Conservation (phyloP, 1,284 basidiomycete genomes). For the Tilletia caries region DNA sequence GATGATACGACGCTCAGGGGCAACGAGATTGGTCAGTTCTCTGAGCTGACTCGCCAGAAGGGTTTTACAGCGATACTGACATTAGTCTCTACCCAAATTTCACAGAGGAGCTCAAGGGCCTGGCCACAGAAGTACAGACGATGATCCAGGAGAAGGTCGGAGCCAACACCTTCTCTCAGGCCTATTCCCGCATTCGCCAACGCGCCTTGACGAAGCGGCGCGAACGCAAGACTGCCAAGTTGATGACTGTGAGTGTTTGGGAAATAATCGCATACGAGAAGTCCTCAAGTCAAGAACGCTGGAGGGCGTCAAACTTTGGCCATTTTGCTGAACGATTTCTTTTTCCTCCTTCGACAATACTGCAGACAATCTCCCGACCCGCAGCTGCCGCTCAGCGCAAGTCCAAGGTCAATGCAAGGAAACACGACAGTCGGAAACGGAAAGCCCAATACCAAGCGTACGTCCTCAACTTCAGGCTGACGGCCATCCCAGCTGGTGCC, state of each 20-base stretch:
- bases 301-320: too few relatives aligned
- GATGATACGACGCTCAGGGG: conserved; percentile 73
- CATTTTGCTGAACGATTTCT: too few relatives aligned
- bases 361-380: conserved; percentile 35
- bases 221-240: conserved; percentile 68
- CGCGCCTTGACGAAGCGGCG: conserved; percentile 67
- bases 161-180: conserved; percentile 70
- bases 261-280: neutral
- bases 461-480: neutral
- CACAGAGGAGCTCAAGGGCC: conserved; percentile 75
- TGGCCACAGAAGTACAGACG: conserved; percentile 80
- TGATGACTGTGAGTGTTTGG: conserved; percentile 49
- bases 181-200: conserved; percentile 77
- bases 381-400: conserved; percentile 33
- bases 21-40: conserved; percentile 59
- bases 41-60: too few relatives aligned
- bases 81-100: neutral
- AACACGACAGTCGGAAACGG: conserved; percentile 36
- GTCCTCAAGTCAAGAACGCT: too few relatives aligned
- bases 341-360: too few relatives aligned
- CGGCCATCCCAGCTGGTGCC: too few relatives aligned
- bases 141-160: conserved; percentile 82
- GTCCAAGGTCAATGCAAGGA: conserved; percentile 24
- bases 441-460: conserved; percentile 22
- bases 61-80: neutral